phyloP scores from a whole-genome alignment of 768 basidiomycete genomes.

The Lyophyllum decastes region DNA sequence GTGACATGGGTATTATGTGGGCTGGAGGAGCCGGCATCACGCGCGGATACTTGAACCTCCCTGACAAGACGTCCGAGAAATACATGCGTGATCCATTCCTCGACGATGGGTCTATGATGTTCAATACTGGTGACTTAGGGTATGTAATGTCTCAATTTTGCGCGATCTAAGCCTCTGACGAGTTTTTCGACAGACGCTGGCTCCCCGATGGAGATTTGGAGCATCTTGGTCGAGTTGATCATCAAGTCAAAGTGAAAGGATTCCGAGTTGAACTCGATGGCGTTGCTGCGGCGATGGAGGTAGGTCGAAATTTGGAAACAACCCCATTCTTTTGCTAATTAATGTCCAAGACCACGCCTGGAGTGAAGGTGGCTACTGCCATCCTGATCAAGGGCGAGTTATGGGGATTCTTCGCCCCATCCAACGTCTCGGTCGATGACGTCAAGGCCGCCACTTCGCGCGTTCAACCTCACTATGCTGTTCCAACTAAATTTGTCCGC shows the following conservation, averaged over 20 bases:
- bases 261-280: slow-evolving; percentile 69
- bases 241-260: slow-evolving; percentile 67
- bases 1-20: slow-evolving; percentile 50
- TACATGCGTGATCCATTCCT: slow-evolving; percentile 52
- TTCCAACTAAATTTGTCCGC: slow-evolving; percentile 6
- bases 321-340: neutral
- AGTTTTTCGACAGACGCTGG: slow-evolving; percentile 40
- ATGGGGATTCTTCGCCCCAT: slow-evolving; percentile 14
- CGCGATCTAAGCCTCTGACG: neutral
- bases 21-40: slow-evolving; percentile 57
- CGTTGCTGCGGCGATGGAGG: slow-evolving; percentile 61
- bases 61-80: slow-evolving; percentile 51
- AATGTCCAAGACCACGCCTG: neutral
- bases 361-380: slow-evolving; percentile 14
- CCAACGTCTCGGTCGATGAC: slow-evolving; percentile 4
- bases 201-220: slow-evolving; percentile 51
- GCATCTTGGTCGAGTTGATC: slow-evolving; percentile 58
- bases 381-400: slow-evolving; percentile 15
- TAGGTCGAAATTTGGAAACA: slow-evolving; percentile 12
- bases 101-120: slow-evolving; percentile 56
- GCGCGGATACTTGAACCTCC: slow-evolving; percentile 55
- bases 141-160: slow-evolving; percentile 13
- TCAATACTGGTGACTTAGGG: slow-evolving; percentile 65
- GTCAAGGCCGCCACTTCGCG: slow-evolving; percentile 10
- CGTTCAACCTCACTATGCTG: slow-evolving; percentile 13